Evolutionary conservation across 495 filamentous ascomycete genomes (phyloP), one percentile per base, ranked within the genome.

Genomic region (Penicillium atrosanguineum): DNA sequence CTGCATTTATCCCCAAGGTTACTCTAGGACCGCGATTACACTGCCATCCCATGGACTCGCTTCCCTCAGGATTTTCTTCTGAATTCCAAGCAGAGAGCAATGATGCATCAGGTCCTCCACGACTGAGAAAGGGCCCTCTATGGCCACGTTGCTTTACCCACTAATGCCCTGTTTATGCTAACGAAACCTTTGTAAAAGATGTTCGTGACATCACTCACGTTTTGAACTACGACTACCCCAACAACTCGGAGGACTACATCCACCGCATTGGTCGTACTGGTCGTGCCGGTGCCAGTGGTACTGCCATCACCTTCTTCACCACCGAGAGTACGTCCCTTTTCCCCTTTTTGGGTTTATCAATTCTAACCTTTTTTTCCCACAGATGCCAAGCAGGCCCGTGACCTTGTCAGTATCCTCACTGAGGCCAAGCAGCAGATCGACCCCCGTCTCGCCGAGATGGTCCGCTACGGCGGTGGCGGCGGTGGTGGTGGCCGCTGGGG

Each of bases 151-250:
- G 63, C 75, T 66, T 73, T 65, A 63, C 56, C 52, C 41, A 71
- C 69, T 72, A 73, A 71, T 69, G 65, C 60, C 67, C 70, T 69
- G 67, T 6, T 16, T 76, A 71, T 72, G 90, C 93, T 97, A 96
- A 97, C 90, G 77, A 81, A 71, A 73, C 63, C 70, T 59, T 72
- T 48, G 86, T 42, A 96, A 98, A 96, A 98, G 94, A 98, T 86
- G 94, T 98, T 82, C 91, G 91, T 75, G 93, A 98, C 82, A 98
- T 98, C 77, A 97, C 93, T 74, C 94, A 98, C 79, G 94, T 98
- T 78, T 82, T 98, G 77, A 98, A 98, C 87, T 97, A 97, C 88
- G 94, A 98, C 75, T 96, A 96, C 72, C 94, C 94, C 70, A 97
- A 97, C 82, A 98, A 98, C 80, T 97, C 94, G 74, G 93, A 98